A percentile compares a stretch with the other conserved stretches of the same genome.
Conservation (phyloP, 331 rosid species). For the Dryas integrifolia region DNA sequence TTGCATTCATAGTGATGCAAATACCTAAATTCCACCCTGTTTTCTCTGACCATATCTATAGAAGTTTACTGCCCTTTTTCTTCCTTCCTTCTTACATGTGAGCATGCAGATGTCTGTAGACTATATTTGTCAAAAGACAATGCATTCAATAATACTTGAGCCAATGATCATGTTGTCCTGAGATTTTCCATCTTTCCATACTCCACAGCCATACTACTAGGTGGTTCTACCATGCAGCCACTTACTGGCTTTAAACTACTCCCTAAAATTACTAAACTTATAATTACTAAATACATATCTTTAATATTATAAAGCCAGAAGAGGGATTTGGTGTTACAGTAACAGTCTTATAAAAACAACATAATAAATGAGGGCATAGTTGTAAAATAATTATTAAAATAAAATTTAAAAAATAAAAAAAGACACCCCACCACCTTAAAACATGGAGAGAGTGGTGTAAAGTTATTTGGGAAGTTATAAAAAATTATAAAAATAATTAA, state of each 20-base stretch:
- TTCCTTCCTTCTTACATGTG: not conserved
- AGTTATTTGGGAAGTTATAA: too few species aligned
- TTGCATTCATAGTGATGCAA: conserved; percentile 3
- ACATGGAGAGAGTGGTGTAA: too few species aligned
- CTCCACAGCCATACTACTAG: conserved; percentile 3
- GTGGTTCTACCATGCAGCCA: not conserved
- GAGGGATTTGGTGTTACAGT: too few species aligned
- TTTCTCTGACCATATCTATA: not conserved
- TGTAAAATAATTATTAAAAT: too few species aligned
- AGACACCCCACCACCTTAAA: too few species aligned
- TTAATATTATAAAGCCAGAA: too few species aligned
- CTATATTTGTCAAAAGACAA: not conserved
- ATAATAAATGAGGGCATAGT: too few species aligned
- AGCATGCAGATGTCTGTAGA: not conserved
- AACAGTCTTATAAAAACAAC: too few species aligned
- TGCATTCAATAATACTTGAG: conserved; percentile 4
- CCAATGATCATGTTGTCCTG: not conserved
- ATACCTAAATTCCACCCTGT: not conserved
- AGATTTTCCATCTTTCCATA: not conserved
- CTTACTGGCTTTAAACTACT: not conserved
- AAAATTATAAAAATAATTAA: too few species aligned
- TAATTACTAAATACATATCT: not conserved
- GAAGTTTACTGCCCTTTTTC: not conserved
- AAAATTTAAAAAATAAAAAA: too few species aligned
- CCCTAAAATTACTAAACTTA: not conserved